Evolutionary conservation across 2,329 filamentous ascomycete species (phyloP).

Genomic region (Trichoderma arundinaceum): DNA sequence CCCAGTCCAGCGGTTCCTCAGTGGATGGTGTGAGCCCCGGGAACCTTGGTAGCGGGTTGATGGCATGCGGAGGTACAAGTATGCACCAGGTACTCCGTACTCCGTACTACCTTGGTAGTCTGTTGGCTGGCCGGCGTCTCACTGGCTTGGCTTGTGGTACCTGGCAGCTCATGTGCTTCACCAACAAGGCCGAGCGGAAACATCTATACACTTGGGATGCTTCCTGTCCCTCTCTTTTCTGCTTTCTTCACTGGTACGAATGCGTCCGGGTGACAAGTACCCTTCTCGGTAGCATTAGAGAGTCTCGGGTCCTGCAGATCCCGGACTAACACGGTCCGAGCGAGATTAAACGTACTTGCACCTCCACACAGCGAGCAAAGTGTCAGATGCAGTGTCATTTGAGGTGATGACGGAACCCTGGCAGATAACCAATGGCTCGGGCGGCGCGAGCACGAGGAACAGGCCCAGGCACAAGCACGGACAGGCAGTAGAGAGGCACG

Average conservation of each 20-base stretch:
- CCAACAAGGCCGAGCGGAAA: no score
- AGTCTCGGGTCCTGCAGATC: conserved; percentile 20
- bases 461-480: not conserved
- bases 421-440: not conserved
- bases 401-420: not conserved
- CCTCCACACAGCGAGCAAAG: conserved; percentile 7
- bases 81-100: no score
- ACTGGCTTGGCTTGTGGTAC: not conserved
- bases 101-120: no score
- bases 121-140: no score
- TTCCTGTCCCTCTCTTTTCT: not conserved
- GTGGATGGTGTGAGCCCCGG: no score
- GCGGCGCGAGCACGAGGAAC: not conserved
- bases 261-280: no score
- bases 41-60: no score
- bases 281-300: not conserved
- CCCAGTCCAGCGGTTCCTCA: no score
- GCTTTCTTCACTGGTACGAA: no score
- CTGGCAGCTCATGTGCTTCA: no score
- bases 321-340: conserved; percentile 22
- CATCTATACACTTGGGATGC: not conserved
- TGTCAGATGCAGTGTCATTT: conserved; percentile 4
- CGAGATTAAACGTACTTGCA: conserved; percentile 26
- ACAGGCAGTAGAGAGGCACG: conserved; percentile 7
- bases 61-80: no score